Base-by-base conservation (phyloP, 2,329 filamentous ascomycete genomes). In the Ophiostoma pallidulum region DNA sequence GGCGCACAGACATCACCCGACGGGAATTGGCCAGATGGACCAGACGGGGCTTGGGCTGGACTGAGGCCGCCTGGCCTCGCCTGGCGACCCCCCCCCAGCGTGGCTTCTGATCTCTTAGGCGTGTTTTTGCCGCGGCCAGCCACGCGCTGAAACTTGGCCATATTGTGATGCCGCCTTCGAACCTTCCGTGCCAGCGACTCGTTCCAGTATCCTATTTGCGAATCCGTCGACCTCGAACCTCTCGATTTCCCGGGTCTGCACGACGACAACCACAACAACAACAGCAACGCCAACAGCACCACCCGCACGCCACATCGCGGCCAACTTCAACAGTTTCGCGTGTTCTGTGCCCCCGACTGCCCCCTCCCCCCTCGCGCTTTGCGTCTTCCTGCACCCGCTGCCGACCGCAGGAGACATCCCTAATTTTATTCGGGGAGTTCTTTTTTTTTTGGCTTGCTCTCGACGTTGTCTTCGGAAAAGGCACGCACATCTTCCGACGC, bases 131-230 rank as follows among this genome's bases (percentile, higher is more conserved):
- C 22, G 43, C 43, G 31, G 18, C 47, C 18, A 4, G 12, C 31
- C 28, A 31, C 20, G 8, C 39, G 36, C 12, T 49, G 47, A 49
- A 49, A 49, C 47, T 32, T 49, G 47, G 47, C 41, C 45, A 32
- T 41, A 41, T 26, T 38, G 28, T 49, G 47, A 49, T 49, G 47
- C 45, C 47, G 40, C 28, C 39, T 48, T 31, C 10, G 32, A 20
- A 33, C 42, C 33, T 37, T 35, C 42, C 41, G 5, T 24, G 13
- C 16, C 20, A n/a, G 33, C 46, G 19, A 42, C 38, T 33, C 29
- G 32, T 41, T 37, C n/a, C n/a, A n/a, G 40, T 28, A 28, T 31
- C 9, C 14, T 48, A 51, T 49, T 51, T 39, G 41, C 44, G 47
- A 41, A 47, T 47, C 28, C 40, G 33, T 42, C 38, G 36, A 20